Evolutionary conservation across 306 rosid genomes (phyloP).

Genomic region (Cucumis sativus): Cucumber_9930_V3 NC_026657.2:8565501-8566000

Average conservation of each 20-base stretch:
- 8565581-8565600: slow-evolving; percentile 28
- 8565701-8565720: slow-evolving; percentile 55
- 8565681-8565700: slow-evolving; percentile 39
- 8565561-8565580: slow-evolving; percentile 49
- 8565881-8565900: slow-evolving; percentile 35
- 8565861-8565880: slow-evolving; percentile 28
- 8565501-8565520: slow-evolving; percentile 56
- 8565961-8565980: slow-evolving; percentile 26
- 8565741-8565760: slow-evolving; percentile 54
- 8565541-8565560: slow-evolving; percentile 69
- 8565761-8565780: slow-evolving; percentile 27
- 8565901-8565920: slow-evolving; percentile 37
- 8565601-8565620: slow-evolving; percentile 30
- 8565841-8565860: slow-evolving; percentile 37
- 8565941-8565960: slow-evolving; percentile 31
- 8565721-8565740: slow-evolving; percentile 60
- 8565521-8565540: slow-evolving; percentile 30
- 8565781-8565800: slow-evolving; percentile 28
- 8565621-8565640: slow-evolving; percentile 39
- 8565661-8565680: slow-evolving; percentile 29
- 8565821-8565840: slow-evolving; percentile 45
- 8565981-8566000: slow-evolving; percentile 21
- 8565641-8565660: slow-evolving; percentile 50
- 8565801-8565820: slow-evolving; percentile 27
- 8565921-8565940: slow-evolving; percentile 33